phyloP scores from a whole-genome alignment of 1,139 yeast genomes.

The Pneumocystis oryctolagi region DNA sequence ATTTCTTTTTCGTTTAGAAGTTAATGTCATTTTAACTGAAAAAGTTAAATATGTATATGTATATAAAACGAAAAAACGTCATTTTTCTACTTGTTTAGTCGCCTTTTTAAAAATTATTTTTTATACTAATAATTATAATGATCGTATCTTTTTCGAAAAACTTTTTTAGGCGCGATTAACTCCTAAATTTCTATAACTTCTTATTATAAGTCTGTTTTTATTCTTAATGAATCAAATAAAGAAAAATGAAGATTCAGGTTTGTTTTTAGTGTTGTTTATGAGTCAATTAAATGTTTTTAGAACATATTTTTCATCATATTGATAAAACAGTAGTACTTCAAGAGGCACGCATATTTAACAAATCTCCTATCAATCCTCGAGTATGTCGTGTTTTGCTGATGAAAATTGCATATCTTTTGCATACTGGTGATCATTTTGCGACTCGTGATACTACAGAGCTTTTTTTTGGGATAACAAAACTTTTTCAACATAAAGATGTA shows the following conservation, averaged over 20 bases:
- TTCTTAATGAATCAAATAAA: background rate
- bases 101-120: no score
- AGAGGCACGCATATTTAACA: conserved; percentile 86
- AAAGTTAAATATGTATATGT: background rate
- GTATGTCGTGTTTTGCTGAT: conserved; percentile 71
- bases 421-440: conserved; percentile 66
- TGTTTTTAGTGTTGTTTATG: background rate
- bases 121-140: background rate
- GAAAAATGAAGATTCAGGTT: background rate
- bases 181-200: background rate
- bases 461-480: conserved; percentile 84
- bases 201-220: background rate
- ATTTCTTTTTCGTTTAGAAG: background rate
- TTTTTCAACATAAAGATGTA: conserved; percentile 77
- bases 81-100: background rate
- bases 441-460: conserved; percentile 79
- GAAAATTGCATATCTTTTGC: conserved; percentile 44
- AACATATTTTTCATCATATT: conserved; percentile 21
- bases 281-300: background rate
- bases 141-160: background rate
- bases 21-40: background rate
- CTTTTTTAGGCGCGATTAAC: background rate
- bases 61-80: background rate
- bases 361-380: conserved; percentile 76
- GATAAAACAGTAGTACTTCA: conserved; percentile 97